Evolutionary conservation across 257 asterid species (phyloP), one percentile per base, ranked within the genome.

Genomic region (Salvia rosmarinus): DNA sequence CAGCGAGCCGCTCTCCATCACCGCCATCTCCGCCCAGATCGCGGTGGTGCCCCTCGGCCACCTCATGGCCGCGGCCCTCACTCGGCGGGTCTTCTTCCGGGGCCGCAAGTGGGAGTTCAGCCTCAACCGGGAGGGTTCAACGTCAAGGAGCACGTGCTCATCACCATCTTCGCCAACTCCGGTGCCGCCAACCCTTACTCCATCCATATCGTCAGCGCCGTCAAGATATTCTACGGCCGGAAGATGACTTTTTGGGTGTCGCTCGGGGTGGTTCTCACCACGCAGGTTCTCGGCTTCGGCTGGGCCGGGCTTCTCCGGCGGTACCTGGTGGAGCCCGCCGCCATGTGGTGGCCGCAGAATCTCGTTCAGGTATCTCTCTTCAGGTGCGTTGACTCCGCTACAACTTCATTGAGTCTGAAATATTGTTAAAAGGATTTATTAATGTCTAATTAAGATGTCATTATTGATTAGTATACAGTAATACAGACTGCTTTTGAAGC

Each of bases 291-390:
- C 79, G 95, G 96, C 28, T 89, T 89, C 68, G 96, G 95, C 16
- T 90, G 97, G 97, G 98, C 98, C 1, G 98, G 98, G 19, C 82
- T 93, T 5, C 87, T 87, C 74, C 86, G 98, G 57, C 80, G 87
- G 75, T 89, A 81, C 78, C 67, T 93, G 85, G 98, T 93, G 32
- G 97, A 93, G 80, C 98, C 97, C 28, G 97, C 94, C 2, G 84
- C 88, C n/a, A 90, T 93, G 98, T 93, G 98, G 98, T 93, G 98
- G 98, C 97, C 98, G 12, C 91, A 89, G 44, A 93, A 93, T 74
- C 96, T 93, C 4, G 97, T 93, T 47, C 98, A 93, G 77, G 97
- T 93, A 6, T 93, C 98, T 37, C 82, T 93, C 6, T 93, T 93
- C 85, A 90, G 98, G 98, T 89, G 67, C 25, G 28, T 16, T 14